Base-by-base conservation (phyloP, 371 early-diverging fungal species). In the Smittium mucronatum region DNA sequence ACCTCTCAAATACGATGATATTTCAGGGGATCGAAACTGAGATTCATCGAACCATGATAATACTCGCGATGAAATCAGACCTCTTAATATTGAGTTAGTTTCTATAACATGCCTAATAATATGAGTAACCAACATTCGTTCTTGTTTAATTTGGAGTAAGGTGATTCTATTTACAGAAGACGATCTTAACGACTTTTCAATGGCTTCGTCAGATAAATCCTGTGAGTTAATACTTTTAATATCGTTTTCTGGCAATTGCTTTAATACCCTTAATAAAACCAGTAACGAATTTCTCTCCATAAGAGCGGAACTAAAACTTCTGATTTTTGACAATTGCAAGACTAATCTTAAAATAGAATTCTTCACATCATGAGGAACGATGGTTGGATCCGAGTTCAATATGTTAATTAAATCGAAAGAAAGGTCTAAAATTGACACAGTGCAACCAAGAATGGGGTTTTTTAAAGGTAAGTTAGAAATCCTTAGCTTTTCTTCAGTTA, bases 101-200 rank as follows among this genome's bases (percentile, higher is more conserved):
- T 97, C 98, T 58, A 94, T 82, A 21, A 91, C 81, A 70, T 97
- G 94, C 2, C 96, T 87, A 64, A 97, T 73, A 58, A 96, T 89
- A 68, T 94, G 86, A 33, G 89, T 79, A 15, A 79, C 68, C 34
- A 80, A 71, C 71, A 74, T 72, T 5, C 79, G 76, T 67, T 75
- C 79, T 58, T 78, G 79, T 28, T 76, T 71, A 73, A 75, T 63
- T 68, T 75, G 74, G 57, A 34, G 70, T 25, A 70, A 68, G 59
- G 70, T 68, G 35, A 73, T 73, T 67, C 75, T 78, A n/a, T 74
- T 31, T 36, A 78, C 65, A 1, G 71, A n/a, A 70, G 71, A 75
- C 17, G 64, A 71, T 26, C 70, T 73, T 68, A 78, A 74, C 63
- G 72, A 70, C 2, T 72, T 70, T 26, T 69, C 59, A 33, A 76